Evolutionary conservation across 139 green algal species (phyloP).

Genomic region (Chlorella sp.): DNA sequence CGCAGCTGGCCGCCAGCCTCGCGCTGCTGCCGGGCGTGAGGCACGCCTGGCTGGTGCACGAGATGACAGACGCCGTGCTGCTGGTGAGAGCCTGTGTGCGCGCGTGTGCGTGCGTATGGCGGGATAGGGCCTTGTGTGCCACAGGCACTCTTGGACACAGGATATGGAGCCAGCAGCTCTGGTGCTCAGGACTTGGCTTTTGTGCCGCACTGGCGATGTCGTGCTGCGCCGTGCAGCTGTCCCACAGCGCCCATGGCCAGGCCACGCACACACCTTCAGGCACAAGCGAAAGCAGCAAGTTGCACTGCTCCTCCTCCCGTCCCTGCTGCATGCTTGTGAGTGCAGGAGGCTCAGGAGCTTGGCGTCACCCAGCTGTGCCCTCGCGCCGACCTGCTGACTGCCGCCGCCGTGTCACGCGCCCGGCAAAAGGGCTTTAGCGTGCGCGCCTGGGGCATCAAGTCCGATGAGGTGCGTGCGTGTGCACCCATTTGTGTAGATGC

Average conservation of each 20-base stretch:
- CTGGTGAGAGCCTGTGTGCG: slow-evolving; percentile 2
- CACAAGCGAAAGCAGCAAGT: background rate
- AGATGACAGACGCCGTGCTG: slow-evolving; percentile 14
- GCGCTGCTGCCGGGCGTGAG: slow-evolving; percentile 31
- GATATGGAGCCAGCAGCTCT: too few species aligned
- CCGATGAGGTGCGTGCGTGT: background rate
- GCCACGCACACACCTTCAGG: background rate
- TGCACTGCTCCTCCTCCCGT: background rate
- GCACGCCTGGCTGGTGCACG: slow-evolving; percentile 46
- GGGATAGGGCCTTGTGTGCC: too few species aligned
- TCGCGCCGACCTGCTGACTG: slow-evolving; percentile 25
- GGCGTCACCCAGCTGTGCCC: slow-evolving; percentile 32
- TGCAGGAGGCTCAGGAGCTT: background rate
- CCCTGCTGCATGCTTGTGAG: background rate
- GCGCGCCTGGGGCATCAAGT: slow-evolving; percentile 39
- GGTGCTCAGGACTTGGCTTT: background rate
- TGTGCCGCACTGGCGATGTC: too few species aligned
- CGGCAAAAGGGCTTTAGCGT: slow-evolving; percentile 18
- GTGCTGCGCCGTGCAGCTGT: background rate
- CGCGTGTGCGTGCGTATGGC: background rate
- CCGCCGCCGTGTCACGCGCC: background rate
- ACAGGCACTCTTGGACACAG: too few species aligned
- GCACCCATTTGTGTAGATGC: background rate
- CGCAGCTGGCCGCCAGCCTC: slow-evolving; percentile 12
- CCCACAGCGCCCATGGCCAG: background rate